Base-by-base conservation (phyloP, 805 yeast species). In the Komagataella ulmi region DNA sequence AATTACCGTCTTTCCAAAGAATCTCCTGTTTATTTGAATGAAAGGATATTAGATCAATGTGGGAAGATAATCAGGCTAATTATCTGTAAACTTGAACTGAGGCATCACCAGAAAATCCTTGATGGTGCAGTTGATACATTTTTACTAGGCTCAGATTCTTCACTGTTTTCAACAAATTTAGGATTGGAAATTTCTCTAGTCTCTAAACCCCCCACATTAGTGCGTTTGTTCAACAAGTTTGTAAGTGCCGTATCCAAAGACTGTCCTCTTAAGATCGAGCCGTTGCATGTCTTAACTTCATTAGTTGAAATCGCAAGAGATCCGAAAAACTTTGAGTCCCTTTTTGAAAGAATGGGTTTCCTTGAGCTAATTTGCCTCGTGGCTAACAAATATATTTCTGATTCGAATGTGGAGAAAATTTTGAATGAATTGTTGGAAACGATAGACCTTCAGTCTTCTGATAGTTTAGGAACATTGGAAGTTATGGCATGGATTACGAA, bases 401-500 rank as follows among this genome's bases (percentile, higher is more conserved):
- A 79, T 55, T 69, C 10, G 47, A 53, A 3, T 17, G 44, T 21
- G 50, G 45, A 5, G 47, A 44, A n/a, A 50, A 46, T 17, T 12
- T 17, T n/a, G 18, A 24, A n/a, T 14, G 30, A 30, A 3, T 3
- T 30, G 5, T 10, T 10, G 40, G 40, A 30, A 30, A 30, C 40
- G 14, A 10, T 30, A 30, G 40, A 30, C n/a, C 40, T 30, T 4
- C 40, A 30, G 14, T 30, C 40, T 8, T 30, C 40, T 30, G 40
- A 30, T 10, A 30, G 40, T 30, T 4, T 10, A 5, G 19, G 18
- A n/a, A 30, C 24, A 10, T 12, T 40, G 24, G 51, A 46, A 40
- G 24, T 49, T 24, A 63, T 73, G 8, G 68, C 83, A 2, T 89
- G 96, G 96, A 64, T 82, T 6, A 67, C 81, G 18, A 89, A 88